Conservation (phyloP, 2,329 filamentous ascomycete species). For the Trichoderma arundinaceum region DNA sequence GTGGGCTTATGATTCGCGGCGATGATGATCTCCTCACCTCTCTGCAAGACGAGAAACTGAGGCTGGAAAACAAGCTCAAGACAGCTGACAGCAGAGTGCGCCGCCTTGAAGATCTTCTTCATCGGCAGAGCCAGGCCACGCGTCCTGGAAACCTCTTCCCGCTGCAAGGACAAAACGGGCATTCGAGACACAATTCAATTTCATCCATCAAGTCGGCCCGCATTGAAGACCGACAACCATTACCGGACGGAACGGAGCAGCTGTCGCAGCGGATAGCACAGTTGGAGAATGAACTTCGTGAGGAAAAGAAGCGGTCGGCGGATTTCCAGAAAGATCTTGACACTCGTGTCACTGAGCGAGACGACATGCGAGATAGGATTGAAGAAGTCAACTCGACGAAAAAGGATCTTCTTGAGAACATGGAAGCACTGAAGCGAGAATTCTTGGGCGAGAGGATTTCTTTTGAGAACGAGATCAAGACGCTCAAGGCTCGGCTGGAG, state of each 20-base stretch:
- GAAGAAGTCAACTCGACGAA: constrained; percentile 92
- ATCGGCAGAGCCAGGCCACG: constrained; percentile 73
- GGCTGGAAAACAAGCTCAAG: constrained; percentile 73
- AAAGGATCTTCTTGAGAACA: constrained; percentile 90
- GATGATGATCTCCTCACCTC: constrained; percentile 79
- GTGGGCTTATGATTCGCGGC: constrained; percentile 82
- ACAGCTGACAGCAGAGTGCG: constrained; percentile 89
- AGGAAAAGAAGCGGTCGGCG: constrained; percentile 71
- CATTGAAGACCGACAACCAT: constrained; percentile 53
- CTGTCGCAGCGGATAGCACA: constrained; percentile 58
- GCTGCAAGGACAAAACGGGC: constrained; percentile 49
- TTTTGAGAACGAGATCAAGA: constrained; percentile 79
- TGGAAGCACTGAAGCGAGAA: constrained; percentile 88
- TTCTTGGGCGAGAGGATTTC: constrained; percentile 84
- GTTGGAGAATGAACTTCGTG: constrained; percentile 78
- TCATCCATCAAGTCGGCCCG: constrained; percentile 55
- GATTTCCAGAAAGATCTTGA: constrained; percentile 73
- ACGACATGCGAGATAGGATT: constrained; percentile 69
- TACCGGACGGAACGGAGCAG: constrained; percentile 54
- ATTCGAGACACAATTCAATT: constrained; percentile 57
- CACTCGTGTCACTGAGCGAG: constrained; percentile 60
- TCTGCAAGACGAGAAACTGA: constrained; percentile 82
- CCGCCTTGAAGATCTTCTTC: constrained; percentile 88
- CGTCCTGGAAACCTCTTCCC: constrained; percentile 64
- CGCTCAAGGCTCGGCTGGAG: constrained; percentile 77